Conservation (phyloP, 2,329 filamentous ascomycete genomes). For the Phialophora chinensis region DNA sequence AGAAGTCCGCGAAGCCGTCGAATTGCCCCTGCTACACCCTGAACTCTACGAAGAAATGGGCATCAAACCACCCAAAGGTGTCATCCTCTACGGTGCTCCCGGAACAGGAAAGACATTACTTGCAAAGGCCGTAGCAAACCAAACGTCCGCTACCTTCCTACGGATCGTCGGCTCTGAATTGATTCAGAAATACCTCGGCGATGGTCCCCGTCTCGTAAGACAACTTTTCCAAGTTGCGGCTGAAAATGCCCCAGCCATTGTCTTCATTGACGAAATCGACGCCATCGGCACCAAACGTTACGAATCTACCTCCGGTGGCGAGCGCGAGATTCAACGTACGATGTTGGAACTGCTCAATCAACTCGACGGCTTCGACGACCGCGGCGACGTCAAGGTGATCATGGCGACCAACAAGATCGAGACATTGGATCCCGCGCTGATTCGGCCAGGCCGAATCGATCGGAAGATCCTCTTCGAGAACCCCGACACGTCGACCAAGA, state of each 20-base stretch:
- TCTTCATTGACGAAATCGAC: conserved; percentile 99
- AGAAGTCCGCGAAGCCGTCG: conserved; percentile 95
- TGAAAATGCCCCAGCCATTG: conserved; percentile 94
- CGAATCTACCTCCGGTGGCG: conserved; percentile 94
- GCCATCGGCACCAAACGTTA: conserved; percentile 99
- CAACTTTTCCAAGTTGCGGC: conserved; percentile 90
- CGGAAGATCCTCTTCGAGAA: conserved; percentile 89
- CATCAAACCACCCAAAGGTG: conserved; percentile 99
- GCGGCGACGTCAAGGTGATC: conserved; percentile 98
- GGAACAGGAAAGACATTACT: conserved; percentile 96
- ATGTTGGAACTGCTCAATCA: conserved; percentile 99
- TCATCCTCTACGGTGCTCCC: conserved; percentile 96
- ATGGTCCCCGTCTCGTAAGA: conserved; percentile 90
- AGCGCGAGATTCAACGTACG: conserved; percentile 95
- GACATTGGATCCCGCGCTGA: conserved; percentile 91
- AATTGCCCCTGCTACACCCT: conserved; percentile 90
- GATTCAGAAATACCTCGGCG: conserved; percentile 98
- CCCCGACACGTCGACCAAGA: conserved; percentile 83
- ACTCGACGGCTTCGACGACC: conserved; percentile 97
- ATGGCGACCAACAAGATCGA: conserved; percentile 99
- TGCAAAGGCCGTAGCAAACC: conserved; percentile 96
- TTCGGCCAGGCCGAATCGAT: conserved; percentile 96
- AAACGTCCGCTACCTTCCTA: conserved; percentile 97
- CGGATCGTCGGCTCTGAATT: conserved; percentile 96
- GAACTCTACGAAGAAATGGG: conserved; percentile 99